A percentile compares a stretch with the other conserved stretches of the same genome.
Conservation (phyloP, 768 basidiomycete genomes). For the Phaeolepiota aurea region DNA sequence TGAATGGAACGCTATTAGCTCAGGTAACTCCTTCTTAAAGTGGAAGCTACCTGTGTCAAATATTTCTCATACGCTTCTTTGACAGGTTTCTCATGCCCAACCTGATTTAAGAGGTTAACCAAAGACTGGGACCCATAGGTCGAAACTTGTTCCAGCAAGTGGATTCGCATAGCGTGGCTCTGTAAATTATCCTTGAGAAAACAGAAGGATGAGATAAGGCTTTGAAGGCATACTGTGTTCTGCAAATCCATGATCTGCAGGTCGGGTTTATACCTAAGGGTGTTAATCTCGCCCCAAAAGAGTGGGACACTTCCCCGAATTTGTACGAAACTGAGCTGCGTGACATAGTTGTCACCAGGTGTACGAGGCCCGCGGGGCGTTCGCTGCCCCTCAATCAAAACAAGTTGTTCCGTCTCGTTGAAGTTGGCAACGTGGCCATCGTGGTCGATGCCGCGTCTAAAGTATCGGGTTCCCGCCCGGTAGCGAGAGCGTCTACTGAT, state of each 20-base stretch:
- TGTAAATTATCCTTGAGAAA: conserved; percentile 20
- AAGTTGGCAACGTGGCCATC: conserved; percentile 93
- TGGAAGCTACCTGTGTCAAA: conserved; percentile 44
- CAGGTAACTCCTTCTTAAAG: conserved; percentile 4
- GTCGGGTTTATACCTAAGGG: conserved; percentile 92
- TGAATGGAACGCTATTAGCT: conserved; percentile 15
- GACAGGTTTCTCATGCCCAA: conserved; percentile 86
- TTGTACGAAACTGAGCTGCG: conserved; percentile 83
- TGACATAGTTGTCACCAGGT: conserved; percentile 37
- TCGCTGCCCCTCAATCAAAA: conserved; percentile 60
- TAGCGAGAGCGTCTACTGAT: conserved; percentile 91
- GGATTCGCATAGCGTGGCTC: conserved; percentile 63
- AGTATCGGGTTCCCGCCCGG: conserved; percentile 95
- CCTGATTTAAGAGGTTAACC: conserved; percentile 91
- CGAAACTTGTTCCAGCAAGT: conserved; percentile 65
- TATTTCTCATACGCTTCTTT: conserved; percentile 92
- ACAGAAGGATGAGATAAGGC: neutral
- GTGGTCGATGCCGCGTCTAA: conserved; percentile 86
- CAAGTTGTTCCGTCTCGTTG: conserved; percentile 95
- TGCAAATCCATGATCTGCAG: conserved; percentile 91
- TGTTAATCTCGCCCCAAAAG: conserved; percentile 97
- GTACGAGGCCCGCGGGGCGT: conserved; percentile 28
- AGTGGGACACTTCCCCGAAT: conserved; percentile 90
- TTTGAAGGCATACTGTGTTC: conserved; percentile 55
- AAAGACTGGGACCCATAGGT: conserved; percentile 73